Conservation (phyloP, 768 basidiomycete species). For the Artomyces pyxidatus region DNA sequence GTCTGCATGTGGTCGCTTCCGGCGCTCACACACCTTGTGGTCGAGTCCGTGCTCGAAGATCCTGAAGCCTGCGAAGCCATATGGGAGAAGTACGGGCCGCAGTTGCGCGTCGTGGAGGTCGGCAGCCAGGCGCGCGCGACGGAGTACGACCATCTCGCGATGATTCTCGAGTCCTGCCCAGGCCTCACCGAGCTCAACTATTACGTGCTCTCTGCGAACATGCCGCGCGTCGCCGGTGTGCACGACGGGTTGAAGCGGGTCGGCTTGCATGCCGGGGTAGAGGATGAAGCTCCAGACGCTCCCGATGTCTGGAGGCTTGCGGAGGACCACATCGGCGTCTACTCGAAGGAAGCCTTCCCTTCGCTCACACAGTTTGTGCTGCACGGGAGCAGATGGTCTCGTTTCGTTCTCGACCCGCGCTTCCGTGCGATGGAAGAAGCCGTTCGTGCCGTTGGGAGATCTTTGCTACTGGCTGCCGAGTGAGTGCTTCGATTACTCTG, state of each 20-base stretch:
- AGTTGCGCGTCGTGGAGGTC: slow-evolving; percentile 6
- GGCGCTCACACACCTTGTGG: slow-evolving; percentile 6
- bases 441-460: too few species aligned
- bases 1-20: slow-evolving; percentile 8
- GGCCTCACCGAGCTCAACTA: slow-evolving; percentile 10
- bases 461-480: too few species aligned
- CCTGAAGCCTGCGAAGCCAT: slow-evolving; percentile 2
- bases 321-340: neutral
- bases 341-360: neutral
- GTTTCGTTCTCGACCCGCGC: neutral
- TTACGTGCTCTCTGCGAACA: neutral
- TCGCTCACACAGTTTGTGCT: slow-evolving; percentile 1
- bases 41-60: neutral
- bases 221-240: neutral
- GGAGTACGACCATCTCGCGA: neutral
- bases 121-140: neutral
- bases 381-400: neutral
- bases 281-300: neutral
- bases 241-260: slow-evolving; percentile 5
- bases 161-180: slow-evolving; percentile 3
- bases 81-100: slow-evolving; percentile 1
- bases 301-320: neutral
- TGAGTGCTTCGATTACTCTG: too few species aligned
- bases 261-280: neutral
- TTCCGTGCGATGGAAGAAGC: neutral